Percentiles rank a stretch among this genome's conserved stretches.
Conservation (phyloP, 2,329 filamentous ascomycete species). For the Rosellinia necatrix region DNA sequence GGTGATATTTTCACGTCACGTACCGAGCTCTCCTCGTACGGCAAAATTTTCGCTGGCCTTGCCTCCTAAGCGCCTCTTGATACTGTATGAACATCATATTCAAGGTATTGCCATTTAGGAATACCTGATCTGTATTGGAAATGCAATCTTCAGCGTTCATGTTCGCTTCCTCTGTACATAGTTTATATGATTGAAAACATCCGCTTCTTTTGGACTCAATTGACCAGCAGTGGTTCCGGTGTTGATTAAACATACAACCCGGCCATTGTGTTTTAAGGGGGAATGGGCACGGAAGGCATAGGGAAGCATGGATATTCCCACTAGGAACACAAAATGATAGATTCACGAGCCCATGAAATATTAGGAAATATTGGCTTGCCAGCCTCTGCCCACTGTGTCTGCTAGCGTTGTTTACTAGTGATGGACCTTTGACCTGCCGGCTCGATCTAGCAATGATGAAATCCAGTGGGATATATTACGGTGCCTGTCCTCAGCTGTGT, state of each 20-base stretch:
- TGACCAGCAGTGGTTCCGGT: constrained; percentile 3
- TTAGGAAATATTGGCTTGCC: constrained; percentile 1
- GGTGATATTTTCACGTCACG: constrained; percentile 49
- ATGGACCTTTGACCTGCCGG: background rate
- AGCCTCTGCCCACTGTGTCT: too few species aligned
- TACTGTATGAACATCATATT: constrained; percentile 1
- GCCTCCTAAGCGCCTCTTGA: constrained; percentile 33
- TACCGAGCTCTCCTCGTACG: constrained; percentile 50
- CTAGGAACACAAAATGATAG: constrained; percentile 23
- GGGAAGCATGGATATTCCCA: constrained; percentile 6
- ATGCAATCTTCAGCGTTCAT: constrained; percentile 7
- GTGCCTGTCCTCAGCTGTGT: too few species aligned
- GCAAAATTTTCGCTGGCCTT: constrained; percentile 54
- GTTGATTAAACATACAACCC: background rate
- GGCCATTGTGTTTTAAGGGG: constrained; percentile 14
- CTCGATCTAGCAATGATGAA: too few species aligned
- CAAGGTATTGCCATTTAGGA: constrained; percentile 29
- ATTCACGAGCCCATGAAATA: constrained; percentile 28
- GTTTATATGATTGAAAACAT: constrained; percentile 23
- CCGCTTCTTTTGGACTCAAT: background rate
- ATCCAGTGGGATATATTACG: too few species aligned
- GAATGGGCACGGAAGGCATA: background rate
- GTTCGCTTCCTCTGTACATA: constrained; percentile 33
- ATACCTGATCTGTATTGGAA: constrained; percentile 15
- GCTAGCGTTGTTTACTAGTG: background rate